A percentile compares a stretch with the other conserved stretches of the same genome.
Conservation (phyloP, 257 asterid species). For the Cinchona pubescens region DNA sequence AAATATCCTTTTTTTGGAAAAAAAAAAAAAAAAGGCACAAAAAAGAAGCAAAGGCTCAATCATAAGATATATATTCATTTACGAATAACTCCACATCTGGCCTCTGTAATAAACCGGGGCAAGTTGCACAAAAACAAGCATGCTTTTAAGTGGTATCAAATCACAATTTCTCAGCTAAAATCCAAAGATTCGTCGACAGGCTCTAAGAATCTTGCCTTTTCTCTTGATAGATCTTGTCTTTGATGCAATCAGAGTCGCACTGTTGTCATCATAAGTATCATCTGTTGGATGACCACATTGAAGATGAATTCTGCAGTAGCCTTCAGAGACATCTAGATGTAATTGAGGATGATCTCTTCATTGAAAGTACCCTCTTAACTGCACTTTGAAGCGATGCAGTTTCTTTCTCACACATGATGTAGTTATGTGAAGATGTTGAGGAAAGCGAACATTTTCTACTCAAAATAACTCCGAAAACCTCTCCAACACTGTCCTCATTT, state of each 20-base stretch:
- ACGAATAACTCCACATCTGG: background rate
- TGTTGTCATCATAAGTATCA: constrained; percentile 3
- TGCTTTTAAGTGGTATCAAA: background rate
- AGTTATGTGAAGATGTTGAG: background rate
- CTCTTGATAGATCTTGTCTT: constrained; percentile 20
- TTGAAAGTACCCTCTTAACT: constrained; percentile 20
- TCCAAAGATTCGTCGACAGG: constrained; percentile 31
- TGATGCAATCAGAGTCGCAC: background rate
- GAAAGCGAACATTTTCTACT: constrained; percentile 29
- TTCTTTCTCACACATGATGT: constrained; percentile 24
- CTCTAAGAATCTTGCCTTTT: constrained; percentile 28
- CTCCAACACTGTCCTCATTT: constrained; percentile 23
- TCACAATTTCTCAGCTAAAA: constrained; percentile 7
- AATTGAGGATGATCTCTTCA: constrained; percentile 37
- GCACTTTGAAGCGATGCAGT: constrained; percentile 8
- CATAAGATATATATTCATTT: background rate
- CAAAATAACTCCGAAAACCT: constrained; percentile 40
- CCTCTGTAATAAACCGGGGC: too few species aligned
- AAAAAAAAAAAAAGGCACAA: background rate
- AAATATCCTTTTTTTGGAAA: background rate
- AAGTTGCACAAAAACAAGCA: background rate
- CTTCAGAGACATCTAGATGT: constrained; percentile 37
- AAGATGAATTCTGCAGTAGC: constrained; percentile 35
- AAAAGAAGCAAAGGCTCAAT: background rate
- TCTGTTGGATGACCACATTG: constrained; percentile 19